Conservation (phyloP, 108 stramenopile species). For the Fragilariopsis cylindrus region DNA sequence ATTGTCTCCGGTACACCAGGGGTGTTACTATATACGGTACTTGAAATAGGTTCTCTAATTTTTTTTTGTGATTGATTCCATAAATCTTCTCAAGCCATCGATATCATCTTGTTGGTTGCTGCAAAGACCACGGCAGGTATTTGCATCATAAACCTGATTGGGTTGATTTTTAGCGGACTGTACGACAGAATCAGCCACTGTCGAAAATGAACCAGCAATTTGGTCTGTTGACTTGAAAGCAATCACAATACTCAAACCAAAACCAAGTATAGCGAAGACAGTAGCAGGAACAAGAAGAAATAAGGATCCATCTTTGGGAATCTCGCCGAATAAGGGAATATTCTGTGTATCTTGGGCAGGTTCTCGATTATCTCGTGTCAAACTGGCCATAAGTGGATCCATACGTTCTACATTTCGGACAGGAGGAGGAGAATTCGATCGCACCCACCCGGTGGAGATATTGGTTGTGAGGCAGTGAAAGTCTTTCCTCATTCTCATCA, state of each 20-base stretch:
- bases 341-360: constrained; percentile 33
- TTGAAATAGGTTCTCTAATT: neutral
- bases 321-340: constrained; percentile 69
- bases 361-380: constrained; percentile 56
- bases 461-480: neutral
- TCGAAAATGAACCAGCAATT: constrained; percentile 31
- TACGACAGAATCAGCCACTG: constrained; percentile 30
- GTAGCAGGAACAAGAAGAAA: constrained; percentile 65
- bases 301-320: constrained; percentile 65
- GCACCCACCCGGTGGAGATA: neutral
- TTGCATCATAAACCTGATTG: constrained; percentile 46
- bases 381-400: constrained; percentile 68
- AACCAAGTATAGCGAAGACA: constrained; percentile 63
- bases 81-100: constrained; percentile 54
- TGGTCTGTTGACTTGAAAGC: constrained; percentile 52
- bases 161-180: constrained; percentile 38
- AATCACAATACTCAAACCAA: constrained; percentile 59
- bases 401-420: constrained; percentile 32
- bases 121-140: constrained; percentile 64
- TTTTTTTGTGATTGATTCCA: constrained; percentile 36
- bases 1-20: too few relatives aligned
- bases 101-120: constrained; percentile 54
- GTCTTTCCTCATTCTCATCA: neutral
- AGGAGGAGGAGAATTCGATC: constrained; percentile 15
- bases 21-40: neutral